phyloP scores from a whole-genome alignment of 768 basidiomycete species.

The Asterophora lycoperdoides region DNA sequence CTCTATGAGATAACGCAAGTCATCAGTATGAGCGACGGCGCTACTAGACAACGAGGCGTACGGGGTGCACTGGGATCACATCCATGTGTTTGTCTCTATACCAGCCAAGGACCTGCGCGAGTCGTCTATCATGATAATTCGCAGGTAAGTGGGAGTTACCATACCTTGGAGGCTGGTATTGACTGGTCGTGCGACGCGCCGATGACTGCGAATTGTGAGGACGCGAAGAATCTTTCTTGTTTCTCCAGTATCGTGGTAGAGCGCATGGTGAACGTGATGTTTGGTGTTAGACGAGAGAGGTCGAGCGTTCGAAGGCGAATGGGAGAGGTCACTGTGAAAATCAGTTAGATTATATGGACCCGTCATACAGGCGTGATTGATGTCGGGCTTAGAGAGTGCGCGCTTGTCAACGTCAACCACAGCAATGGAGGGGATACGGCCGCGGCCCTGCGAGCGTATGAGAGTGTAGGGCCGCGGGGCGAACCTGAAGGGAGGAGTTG shows the following conservation, averaged over 20 bases:
- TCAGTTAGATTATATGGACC: neutral
- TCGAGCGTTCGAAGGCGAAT: neutral
- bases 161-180: slow-evolving; percentile 15
- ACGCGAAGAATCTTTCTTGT: slow-evolving; percentile 17
- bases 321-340: neutral
- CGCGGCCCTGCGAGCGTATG: slow-evolving; percentile 4
- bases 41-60: slow-evolving; percentile 1
- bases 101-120: slow-evolving; percentile 15
- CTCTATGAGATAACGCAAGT: neutral
- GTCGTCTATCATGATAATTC: neutral
- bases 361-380: slow-evolving; percentile 11
- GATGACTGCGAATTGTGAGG: slow-evolving; percentile 18
- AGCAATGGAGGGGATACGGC: slow-evolving; percentile 5
- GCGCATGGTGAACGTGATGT: neutral
- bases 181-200: slow-evolving; percentile 18
- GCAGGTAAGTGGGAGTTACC: too few relatives aligned
- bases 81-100: slow-evolving; percentile 18
- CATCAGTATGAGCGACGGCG: neutral
- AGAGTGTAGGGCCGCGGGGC: slow-evolving; percentile 8
- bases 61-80: slow-evolving; percentile 17
- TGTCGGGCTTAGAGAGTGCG: slow-evolving; percentile 4
- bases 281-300: neutral
- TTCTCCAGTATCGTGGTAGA: slow-evolving; percentile 6
- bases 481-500: neutral
- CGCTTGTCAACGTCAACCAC: slow-evolving; percentile 9